Evolutionary conservation across 257 asterid genomes (phyloP).

Genomic region (Eustoma russellianum): DNA sequence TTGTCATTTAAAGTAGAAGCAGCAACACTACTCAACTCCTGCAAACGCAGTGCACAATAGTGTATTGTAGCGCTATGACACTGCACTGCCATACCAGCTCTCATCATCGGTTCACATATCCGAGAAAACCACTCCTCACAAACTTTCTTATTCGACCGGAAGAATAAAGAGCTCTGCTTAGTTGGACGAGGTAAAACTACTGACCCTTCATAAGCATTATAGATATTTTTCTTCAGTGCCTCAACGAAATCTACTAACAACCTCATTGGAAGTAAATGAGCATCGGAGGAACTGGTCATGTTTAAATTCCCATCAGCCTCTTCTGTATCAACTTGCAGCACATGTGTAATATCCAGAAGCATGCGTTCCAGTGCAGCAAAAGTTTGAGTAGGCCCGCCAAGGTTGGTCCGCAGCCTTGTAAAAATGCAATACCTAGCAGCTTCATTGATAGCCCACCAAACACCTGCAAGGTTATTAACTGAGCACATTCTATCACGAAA

Average conservation of each 20-base stretch:
- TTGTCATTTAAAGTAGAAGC: slow-evolving; percentile 52
- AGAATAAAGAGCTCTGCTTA: slow-evolving; percentile 72
- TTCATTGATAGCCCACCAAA: slow-evolving; percentile 99
- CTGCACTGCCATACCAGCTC: slow-evolving; percentile 90
- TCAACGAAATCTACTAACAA: slow-evolving; percentile 93
- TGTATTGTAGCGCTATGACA: slow-evolving; percentile 83
- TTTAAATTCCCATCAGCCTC: slow-evolving; percentile 77
- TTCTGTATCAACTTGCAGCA: slow-evolving; percentile 70
- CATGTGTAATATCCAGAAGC: slow-evolving; percentile 90
- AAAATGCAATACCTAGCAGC: slow-evolving; percentile 94
- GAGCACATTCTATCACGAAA: slow-evolving; percentile 63
- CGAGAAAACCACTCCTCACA: slow-evolving; percentile 99
- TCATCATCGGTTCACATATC: slow-evolving; percentile 98
- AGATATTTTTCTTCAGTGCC: slow-evolving; percentile 91
- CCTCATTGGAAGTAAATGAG: slow-evolving; percentile 94
- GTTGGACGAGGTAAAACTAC: slow-evolving; percentile 70
- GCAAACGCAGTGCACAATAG: slow-evolving; percentile 66
- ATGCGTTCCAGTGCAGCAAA: slow-evolving; percentile 98
- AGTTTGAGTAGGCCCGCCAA: slow-evolving; percentile 99
- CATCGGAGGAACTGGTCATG: slow-evolving; percentile 62
- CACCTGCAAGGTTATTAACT: slow-evolving; percentile 77
- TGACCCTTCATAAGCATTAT: slow-evolving; percentile 98
- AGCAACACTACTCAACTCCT: slow-evolving; percentile 55
- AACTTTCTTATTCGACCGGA: slow-evolving; percentile 93
- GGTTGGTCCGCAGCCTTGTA: slow-evolving; percentile 94